Evolutionary conservation across 805 yeast species (phyloP).

Genomic region (Yarrowia bubula): DNA sequence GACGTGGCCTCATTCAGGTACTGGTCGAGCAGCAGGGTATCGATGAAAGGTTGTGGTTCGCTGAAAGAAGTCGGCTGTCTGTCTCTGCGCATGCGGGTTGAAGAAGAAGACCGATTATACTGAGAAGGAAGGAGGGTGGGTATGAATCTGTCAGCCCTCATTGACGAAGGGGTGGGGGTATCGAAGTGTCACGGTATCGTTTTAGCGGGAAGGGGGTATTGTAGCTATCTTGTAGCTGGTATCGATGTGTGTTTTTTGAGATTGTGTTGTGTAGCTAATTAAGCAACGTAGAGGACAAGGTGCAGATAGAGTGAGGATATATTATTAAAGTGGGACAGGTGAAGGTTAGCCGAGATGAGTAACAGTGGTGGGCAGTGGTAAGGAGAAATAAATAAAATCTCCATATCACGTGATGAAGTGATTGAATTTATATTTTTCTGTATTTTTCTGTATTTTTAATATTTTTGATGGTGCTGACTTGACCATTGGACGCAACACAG

Average conservation of each 20-base stretch:
- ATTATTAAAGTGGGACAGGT: no score
- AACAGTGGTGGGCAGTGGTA: no score
- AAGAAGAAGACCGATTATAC: slow-evolving; percentile 3
- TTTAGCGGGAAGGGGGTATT: not conserved
- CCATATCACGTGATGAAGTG: no score
- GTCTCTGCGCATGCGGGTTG: not conserved
- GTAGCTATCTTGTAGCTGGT: not conserved
- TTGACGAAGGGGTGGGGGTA: not conserved
- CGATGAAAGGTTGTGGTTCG: slow-evolving; percentile 16
- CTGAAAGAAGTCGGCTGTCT: slow-evolving; percentile 1
- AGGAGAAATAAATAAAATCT: no score
- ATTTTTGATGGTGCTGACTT: no score
- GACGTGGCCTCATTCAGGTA: slow-evolving; percentile 3
- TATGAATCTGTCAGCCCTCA: slow-evolving; percentile 24
- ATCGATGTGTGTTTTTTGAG: not conserved
- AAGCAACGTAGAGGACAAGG: not conserved
- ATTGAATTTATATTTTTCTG: no score
- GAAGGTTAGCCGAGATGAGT: no score
- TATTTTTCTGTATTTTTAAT: no score
- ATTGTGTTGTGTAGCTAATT: slow-evolving; percentile 2
- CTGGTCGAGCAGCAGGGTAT: slow-evolving; percentile 17
- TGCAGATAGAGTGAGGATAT: no score
- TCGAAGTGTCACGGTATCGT: not conserved
- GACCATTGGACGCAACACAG: no score
- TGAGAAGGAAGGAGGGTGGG: slow-evolving; percentile 16